Percentiles rank a stretch among this genome's conserved stretches.
Conservation (phyloP, 257 asterid genomes). For the Rauvolfia tetraphylla region DNA sequence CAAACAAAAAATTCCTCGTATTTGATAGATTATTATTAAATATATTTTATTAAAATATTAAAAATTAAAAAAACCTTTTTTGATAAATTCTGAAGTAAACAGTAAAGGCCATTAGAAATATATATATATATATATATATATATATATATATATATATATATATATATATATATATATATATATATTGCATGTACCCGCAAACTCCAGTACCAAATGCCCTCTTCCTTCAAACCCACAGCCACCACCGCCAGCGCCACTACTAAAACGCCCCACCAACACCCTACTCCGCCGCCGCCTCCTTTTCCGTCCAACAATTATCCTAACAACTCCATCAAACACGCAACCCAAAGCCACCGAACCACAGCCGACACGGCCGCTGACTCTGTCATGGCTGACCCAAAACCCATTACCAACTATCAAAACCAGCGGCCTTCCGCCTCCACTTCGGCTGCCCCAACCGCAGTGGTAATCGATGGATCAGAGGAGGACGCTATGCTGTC, state of each 20-base stretch:
- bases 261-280: neutral
- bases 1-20: too few relatives aligned
- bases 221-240: neutral
- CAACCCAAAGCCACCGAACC: neutral
- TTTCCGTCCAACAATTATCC: neutral
- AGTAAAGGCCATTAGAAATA: too few relatives aligned
- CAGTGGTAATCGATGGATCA: conserved; percentile 52
- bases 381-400: conserved; percentile 27
- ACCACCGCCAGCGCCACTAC: neutral
- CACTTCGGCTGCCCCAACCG: conserved; percentile 30
- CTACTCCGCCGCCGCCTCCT: neutral
- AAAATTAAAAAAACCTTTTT: too few relatives aligned
- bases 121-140: too few relatives aligned
- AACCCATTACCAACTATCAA: conserved; percentile 5
- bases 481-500: conserved; percentile 49
- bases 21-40: too few relatives aligned
- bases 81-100: too few relatives aligned
- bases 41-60: too few relatives aligned
- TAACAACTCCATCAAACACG: neutral
- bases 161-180: too few relatives aligned
- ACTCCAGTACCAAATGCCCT: neutral
- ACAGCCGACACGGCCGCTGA: neutral
- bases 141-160: too few relatives aligned
- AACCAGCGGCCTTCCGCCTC: conserved; percentile 25
- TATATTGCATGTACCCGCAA: neutral